Base-by-base conservation (phyloP, 352 stramenopile genomes). In the Globisporangium radiosum region DNA sequence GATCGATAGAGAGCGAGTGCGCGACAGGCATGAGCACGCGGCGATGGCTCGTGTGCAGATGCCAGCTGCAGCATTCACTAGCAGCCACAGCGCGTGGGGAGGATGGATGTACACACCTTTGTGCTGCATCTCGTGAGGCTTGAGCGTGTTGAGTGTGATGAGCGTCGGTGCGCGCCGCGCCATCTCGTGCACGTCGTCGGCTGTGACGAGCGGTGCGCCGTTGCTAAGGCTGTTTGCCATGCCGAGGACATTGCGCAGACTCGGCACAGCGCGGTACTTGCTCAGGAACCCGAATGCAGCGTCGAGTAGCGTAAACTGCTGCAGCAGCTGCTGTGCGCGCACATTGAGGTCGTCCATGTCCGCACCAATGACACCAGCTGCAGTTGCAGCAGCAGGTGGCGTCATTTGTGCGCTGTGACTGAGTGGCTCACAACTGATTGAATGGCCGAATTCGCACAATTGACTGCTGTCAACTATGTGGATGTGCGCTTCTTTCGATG, bases 301-400 rank as follows among this genome's bases (percentile, higher is more conserved):
- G 53, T 92, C 80, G 37, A 92, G 57, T 5, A 89, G 76, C 57
- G 70, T 67, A 56, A 92, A 92, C 47, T 89, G 72, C 59, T 47
- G 53, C 36, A 63, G 57, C 47, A 81, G 39, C 25, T 40, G 54
- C 52, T 50, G 25, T 33, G 25, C 25, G 25, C 25, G 25, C 25
- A 33, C 25, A 2, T 33, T 33, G 25, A 33, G 25, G 25, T 33
- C 25, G 25, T 33, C 25, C 25, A 33, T 33, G 25, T 33, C 25
- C 25, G 25, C 25, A 33, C 25, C 25, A 33, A 33, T 2, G 25
- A 33, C 25, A 33, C 25, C 25, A 33, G 25, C 25, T 33, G 25
- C 25, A 33, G 25, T 33, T 33, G 25, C 25, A 33, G 25, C 25
- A 33, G 25, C 25, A 33, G 25, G 25, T 33, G 25, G 25, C 25